Evolutionary conservation across 345 rosid species (phyloP).

Genomic region (Durio zibethinus): DNA sequence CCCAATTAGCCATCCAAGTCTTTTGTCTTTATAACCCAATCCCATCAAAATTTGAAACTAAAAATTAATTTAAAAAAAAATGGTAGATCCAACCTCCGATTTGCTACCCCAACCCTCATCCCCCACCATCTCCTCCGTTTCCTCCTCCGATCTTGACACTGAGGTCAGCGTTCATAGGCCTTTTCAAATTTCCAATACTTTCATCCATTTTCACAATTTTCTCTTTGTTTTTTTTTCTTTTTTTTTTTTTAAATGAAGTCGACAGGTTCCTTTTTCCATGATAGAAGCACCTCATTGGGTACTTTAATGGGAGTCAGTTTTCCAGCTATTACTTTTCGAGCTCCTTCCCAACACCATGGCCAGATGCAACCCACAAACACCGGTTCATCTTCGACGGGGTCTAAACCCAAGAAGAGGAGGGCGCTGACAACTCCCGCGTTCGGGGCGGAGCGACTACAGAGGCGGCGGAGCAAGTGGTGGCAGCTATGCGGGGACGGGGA

Average conservation of each 20-base stretch:
- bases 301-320: constrained; percentile 88
- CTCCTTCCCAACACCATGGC: constrained; percentile 51
- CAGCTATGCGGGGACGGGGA: constrained; percentile 71
- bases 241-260: constrained; percentile 40
- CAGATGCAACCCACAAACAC: constrained; percentile 14
- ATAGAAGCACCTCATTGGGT: constrained; percentile 88
- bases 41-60: too few relatives aligned
- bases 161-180: constrained; percentile 43
- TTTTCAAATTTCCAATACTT: neutral
- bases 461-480: constrained; percentile 73
- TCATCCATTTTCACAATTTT: neutral
- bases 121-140: constrained; percentile 72
- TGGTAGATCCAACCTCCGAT: constrained; percentile 55
- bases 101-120: constrained; percentile 50
- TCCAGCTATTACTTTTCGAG: constrained; percentile 63
- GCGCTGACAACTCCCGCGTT: constrained; percentile 21
- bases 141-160: constrained; percentile 96
- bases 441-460: constrained; percentile 38
- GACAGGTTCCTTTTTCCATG: constrained; percentile 93
- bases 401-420: constrained; percentile 16
- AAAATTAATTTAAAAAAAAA: neutral
- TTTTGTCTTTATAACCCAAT: neutral
- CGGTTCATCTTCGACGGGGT: constrained; percentile 13
- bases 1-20: neutral
- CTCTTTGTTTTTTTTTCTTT: neutral